Percentiles rank a stretch among this genome's conserved stretches.
Evolutionary conservation across 2,329 filamentous ascomycete genomes (phyloP).

Genomic region (Tolypocladium guangdongense): DNA sequence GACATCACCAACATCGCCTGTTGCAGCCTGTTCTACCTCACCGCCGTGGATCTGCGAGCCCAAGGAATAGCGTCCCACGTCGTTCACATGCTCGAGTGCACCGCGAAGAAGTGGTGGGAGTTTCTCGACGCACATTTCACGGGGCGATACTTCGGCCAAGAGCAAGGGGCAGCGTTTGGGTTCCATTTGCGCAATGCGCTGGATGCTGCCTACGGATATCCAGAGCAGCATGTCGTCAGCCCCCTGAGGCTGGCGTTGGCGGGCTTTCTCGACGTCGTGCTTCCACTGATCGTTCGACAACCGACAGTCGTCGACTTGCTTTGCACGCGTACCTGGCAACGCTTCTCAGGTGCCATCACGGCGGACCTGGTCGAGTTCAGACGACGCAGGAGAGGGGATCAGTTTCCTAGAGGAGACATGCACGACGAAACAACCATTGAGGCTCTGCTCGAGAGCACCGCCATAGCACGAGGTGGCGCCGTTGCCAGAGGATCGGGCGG

Average conservation of each 20-base stretch:
- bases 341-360: conserved; percentile 12
- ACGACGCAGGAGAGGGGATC: conserved; percentile 1
- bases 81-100: conserved; percentile 15
- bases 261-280: conserved; percentile 15
- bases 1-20: conserved; percentile 18
- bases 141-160: conserved; percentile 7
- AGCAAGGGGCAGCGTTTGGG: conserved; percentile 11
- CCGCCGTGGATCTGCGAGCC: conserved; percentile 18
- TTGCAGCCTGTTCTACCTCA: conserved; percentile 21
- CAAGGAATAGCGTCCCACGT: conserved; percentile 15
- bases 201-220: conserved; percentile 15
- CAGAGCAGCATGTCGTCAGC: conserved; percentile 13
- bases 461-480: background rate
- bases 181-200: conserved; percentile 17
- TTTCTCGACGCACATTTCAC: conserved; percentile 9
- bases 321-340: conserved; percentile 12
- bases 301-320: conserved; percentile 12
- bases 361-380: conserved; percentile 16
- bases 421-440: conserved; percentile 9
- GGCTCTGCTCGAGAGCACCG: conserved; percentile 9
- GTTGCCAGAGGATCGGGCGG: background rate
- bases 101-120: conserved; percentile 11
- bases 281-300: conserved; percentile 14
- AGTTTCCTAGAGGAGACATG: background rate
- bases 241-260: conserved; percentile 21